Conservation (phyloP, 2,329 filamentous ascomycete species). For the Fusarium gaditjirri region DNA sequence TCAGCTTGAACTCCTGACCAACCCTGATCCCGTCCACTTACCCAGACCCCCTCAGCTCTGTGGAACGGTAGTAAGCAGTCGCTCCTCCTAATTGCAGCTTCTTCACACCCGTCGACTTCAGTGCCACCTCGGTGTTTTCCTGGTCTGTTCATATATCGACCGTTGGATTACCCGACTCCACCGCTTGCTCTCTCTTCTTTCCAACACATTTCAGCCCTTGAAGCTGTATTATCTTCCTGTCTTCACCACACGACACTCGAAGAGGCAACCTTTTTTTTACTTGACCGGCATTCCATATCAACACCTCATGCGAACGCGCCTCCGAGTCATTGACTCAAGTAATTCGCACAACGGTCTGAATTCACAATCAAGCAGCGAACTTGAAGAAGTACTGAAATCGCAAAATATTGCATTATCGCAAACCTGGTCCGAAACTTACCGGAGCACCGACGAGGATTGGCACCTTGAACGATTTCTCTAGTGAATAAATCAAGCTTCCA, state of each 20-base stretch:
- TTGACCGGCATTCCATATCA: not conserved
- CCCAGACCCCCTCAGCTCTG: not conserved
- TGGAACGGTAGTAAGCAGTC: conserved; percentile 7
- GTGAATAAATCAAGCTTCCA: not conserved
- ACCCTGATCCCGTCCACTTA: not conserved
- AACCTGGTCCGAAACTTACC: not conserved
- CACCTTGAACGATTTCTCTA: not conserved
- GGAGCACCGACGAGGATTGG: not conserved
- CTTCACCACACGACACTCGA: not conserved
- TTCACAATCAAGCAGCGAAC: not conserved
- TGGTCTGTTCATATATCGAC: conserved; percentile 32
- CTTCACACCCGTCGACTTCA: conserved; percentile 17
- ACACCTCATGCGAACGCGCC: not conserved
- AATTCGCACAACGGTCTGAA: not conserved
- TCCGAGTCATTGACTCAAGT: not conserved
- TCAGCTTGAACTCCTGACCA: not conserved
- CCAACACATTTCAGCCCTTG: not conserved
- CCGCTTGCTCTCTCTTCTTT: conserved; percentile 17
- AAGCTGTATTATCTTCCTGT: not conserved
- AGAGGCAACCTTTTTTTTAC: not conserved
- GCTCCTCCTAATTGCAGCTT: conserved; percentile 12
- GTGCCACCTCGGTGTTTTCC: conserved; percentile 32
- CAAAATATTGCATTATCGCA: not conserved
- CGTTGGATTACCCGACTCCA: conserved; percentile 29
- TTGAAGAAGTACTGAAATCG: not conserved